phyloP scores from a whole-genome alignment of 2,329 filamentous ascomycete species.

The Monilinia laxa region DNA sequence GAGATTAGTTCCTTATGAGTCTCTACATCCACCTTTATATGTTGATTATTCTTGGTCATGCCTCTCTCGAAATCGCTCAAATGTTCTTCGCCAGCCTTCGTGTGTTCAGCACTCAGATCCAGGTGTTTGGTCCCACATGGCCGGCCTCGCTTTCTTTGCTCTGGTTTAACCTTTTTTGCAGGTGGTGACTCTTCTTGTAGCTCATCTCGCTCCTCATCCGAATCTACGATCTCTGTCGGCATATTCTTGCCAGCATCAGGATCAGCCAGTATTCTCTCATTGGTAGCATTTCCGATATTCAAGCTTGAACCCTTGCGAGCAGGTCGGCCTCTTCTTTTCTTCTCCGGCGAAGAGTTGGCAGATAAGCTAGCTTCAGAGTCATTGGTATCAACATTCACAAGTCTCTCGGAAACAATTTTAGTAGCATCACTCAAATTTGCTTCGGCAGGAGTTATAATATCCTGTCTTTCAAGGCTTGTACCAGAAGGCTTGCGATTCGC shows the following conservation, averaged over 20 bases:
- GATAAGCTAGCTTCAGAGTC: not conserved
- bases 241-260: not conserved
- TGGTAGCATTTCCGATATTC: not conserved
- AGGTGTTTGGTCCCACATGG: not conserved
- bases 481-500: not conserved
- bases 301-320: not conserved
- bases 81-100: not conserved
- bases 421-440: not conserved
- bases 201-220: slow-evolving; percentile 1
- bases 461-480: not conserved
- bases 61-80: too few relatives aligned
- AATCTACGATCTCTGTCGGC: not conserved
- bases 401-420: not conserved
- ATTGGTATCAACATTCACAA: not conserved
- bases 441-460: not conserved
- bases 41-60: not conserved
- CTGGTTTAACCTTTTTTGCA: not conserved
- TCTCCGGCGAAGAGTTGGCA: not conserved
- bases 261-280: not conserved
- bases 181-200: not conserved
- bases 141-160: slow-evolving; percentile 3
- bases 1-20: too few relatives aligned
- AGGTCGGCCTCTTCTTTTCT: slow-evolving; percentile 7
- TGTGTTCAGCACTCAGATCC: not conserved
- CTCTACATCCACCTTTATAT: not conserved